These are phyloP conservation scores for Saposhnikovia divaricata DNA, from an alignment of 129 eudicot genomes.

Conservation along the genomic window DNA sequence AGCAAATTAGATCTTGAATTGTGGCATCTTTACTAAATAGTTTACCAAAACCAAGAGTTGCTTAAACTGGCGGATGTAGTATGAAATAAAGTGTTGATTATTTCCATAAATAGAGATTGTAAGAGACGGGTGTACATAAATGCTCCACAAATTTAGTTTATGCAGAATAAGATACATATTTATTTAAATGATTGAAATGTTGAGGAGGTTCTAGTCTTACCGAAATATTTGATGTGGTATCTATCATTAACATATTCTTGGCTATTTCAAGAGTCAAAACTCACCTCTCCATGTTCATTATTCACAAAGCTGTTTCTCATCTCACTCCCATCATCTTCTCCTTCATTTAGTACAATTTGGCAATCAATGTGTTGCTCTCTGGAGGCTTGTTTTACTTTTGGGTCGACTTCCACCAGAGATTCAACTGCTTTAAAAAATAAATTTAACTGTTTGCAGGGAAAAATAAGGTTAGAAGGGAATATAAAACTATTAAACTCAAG, in stretches of 20 bases:
- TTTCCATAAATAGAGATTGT: neutral
- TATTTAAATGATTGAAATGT: neutral
- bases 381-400: conserved; percentile 50
- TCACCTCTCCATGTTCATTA: conserved; percentile 54
- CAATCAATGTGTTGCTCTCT: conserved; percentile 82
- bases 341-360: conserved; percentile 51
- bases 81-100: neutral
- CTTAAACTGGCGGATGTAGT: neutral
- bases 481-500: neutral
- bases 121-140: neutral
- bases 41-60: neutral
- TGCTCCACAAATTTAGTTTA: neutral
- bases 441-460: conserved; percentile 49
- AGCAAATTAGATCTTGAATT: neutral
- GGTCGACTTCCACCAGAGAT: conserved; percentile 84
- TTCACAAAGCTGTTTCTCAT: conserved; percentile 32
- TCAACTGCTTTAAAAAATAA: conserved; percentile 79
- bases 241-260: conserved; percentile 44
- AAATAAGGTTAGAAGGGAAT: conserved; percentile 10
- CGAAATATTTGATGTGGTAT: conserved; percentile 35
- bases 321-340: conserved; percentile 38
- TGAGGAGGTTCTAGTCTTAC: neutral
- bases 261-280: conserved; percentile 54
- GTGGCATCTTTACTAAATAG: neutral
- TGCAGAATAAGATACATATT: neutral